Conservation (phyloP, 768 basidiomycete genomes). For the Punctularia strigosozonata region DNA sequence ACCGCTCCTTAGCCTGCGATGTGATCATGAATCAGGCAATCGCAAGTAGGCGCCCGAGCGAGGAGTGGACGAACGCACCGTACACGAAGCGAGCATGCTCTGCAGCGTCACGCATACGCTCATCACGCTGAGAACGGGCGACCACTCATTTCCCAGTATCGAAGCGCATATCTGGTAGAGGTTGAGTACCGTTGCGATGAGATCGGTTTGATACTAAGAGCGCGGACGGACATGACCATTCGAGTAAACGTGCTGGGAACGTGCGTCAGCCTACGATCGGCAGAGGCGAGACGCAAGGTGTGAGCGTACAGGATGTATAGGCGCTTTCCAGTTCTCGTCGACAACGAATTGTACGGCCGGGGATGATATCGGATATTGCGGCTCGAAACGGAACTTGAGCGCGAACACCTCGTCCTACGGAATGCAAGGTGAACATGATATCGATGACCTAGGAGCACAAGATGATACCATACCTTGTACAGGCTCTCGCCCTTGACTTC, state of each 20-base stretch:
- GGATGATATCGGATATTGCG: constrained; percentile 75
- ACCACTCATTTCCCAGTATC: constrained; percentile 85
- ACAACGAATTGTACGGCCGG: constrained; percentile 83
- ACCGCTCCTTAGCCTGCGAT: constrained; percentile 52
- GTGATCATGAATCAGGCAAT: neutral
- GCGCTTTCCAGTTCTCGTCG: constrained; percentile 49
- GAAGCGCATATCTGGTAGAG: constrained; percentile 69
- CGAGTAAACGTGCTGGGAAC: constrained; percentile 66
- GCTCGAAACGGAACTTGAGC: constrained; percentile 73
- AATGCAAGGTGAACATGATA: too few relatives aligned
- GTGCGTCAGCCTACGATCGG: constrained; percentile 4
- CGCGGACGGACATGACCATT: constrained; percentile 61
- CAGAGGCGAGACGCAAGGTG: neutral
- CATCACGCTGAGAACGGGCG: constrained; percentile 74
- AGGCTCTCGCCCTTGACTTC: constrained; percentile 77
- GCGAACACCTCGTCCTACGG: constrained; percentile 63
- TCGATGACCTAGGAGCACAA: too few relatives aligned
- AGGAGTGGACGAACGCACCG: constrained; percentile 31
- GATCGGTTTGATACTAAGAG: constrained; percentile 4
- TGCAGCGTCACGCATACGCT: constrained; percentile 80
- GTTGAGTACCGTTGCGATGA: neutral
- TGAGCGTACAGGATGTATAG: constrained; percentile 62
- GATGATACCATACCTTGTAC: constrained; percentile 43
- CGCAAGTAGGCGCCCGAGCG: neutral
- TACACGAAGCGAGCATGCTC: constrained; percentile 89